Conservation (phyloP, 2,329 filamentous ascomycete genomes). For the Setomelanomma holmii region DNA sequence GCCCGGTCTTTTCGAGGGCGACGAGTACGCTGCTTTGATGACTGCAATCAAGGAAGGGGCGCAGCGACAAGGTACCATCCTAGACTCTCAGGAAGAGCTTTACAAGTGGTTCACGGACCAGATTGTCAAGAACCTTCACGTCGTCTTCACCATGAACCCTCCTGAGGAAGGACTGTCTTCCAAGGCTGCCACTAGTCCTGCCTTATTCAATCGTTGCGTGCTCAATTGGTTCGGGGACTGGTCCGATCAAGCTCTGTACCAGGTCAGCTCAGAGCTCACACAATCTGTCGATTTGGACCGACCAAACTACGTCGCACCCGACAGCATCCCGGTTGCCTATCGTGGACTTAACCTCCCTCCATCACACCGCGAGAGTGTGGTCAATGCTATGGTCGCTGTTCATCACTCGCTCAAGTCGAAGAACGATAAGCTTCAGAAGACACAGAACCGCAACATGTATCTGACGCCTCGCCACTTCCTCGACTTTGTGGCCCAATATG, state of each 20-base stretch:
- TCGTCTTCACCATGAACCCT: conserved; percentile 99
- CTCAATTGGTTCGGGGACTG: conserved; percentile 99
- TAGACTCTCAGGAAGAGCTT: conserved; percentile 98
- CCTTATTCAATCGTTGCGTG: conserved; percentile 98
- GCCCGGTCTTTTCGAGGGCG: conserved; percentile 97
- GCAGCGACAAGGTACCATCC: conserved; percentile 89
- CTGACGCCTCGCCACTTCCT: conserved; percentile 96
- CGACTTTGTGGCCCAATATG: conserved; percentile 97
- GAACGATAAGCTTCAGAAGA: conserved; percentile 85
- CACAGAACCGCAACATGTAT: conserved; percentile 91
- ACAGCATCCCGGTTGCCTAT: conserved; percentile 92
- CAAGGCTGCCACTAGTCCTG: conserved; percentile 96
- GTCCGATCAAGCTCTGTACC: conserved; percentile 98
- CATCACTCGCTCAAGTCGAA: conserved; percentile 93
- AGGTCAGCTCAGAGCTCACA: conserved; percentile 94
- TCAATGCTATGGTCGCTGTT: conserved; percentile 99
- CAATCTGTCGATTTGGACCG: conserved; percentile 95
- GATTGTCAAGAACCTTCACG: conserved; percentile 98
- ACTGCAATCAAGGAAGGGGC: conserved; percentile 98
- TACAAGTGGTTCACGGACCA: conserved; percentile 99
- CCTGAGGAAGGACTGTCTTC: conserved; percentile 93
- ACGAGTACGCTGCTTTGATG: conserved; percentile 98
- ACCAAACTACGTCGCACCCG: conserved; percentile 81
- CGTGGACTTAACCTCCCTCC: conserved; percentile 83
- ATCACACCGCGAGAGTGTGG: conserved; percentile 86